Evolutionary conservation across 2,329 filamentous ascomycete genomes (phyloP).

Genomic region (Lomentospora prolificans): DNA sequence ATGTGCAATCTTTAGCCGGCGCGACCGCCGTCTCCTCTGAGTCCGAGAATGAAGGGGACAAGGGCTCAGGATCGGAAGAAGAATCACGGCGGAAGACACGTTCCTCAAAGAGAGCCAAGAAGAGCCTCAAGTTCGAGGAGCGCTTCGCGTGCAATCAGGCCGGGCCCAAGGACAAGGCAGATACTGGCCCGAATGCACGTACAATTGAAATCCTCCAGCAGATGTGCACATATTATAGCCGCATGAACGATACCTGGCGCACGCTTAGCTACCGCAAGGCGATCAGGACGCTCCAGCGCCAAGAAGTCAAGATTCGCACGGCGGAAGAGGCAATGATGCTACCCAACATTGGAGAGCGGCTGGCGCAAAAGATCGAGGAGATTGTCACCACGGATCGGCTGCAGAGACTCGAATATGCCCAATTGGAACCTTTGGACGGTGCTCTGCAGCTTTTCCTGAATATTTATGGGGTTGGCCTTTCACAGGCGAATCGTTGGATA

Average conservation of each 20-base stretch:
- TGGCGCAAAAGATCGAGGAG: slow-evolving; percentile 83
- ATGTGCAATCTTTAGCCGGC: slow-evolving; percentile 12
- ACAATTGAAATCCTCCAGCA: slow-evolving; percentile 70
- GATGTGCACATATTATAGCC: slow-evolving; percentile 70
- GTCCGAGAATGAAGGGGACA: slow-evolving; percentile 11
- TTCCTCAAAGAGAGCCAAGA: slow-evolving; percentile 12
- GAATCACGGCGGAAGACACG: slow-evolving; percentile 13
- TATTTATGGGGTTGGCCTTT: slow-evolving; percentile 68
- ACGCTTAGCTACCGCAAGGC: slow-evolving; percentile 66
- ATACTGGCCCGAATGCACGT: slow-evolving; percentile 58
- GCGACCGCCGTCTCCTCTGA: slow-evolving; percentile 9
- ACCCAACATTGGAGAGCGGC: slow-evolving; percentile 57
- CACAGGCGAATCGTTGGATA: slow-evolving; percentile 66
- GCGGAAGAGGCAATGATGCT: slow-evolving; percentile 59
- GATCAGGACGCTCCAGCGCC: slow-evolving; percentile 61
- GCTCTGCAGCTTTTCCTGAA: slow-evolving; percentile 61
- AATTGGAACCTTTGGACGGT: slow-evolving; percentile 54
- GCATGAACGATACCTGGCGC: slow-evolving; percentile 70
- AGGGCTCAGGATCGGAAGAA: slow-evolving; percentile 14
- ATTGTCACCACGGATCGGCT: slow-evolving; percentile 68
- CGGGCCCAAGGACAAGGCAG: slow-evolving; percentile 31
- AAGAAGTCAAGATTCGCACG: slow-evolving; percentile 53
- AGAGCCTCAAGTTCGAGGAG: slow-evolving; percentile 30
- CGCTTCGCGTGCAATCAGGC: slow-evolving; percentile 46
- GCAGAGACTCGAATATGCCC: slow-evolving; percentile 60